These are phyloP conservation scores for Aspergillus diversus DNA, from an alignment of 495 filamentous ascomycete species.

Conservation along the genomic window DNA sequence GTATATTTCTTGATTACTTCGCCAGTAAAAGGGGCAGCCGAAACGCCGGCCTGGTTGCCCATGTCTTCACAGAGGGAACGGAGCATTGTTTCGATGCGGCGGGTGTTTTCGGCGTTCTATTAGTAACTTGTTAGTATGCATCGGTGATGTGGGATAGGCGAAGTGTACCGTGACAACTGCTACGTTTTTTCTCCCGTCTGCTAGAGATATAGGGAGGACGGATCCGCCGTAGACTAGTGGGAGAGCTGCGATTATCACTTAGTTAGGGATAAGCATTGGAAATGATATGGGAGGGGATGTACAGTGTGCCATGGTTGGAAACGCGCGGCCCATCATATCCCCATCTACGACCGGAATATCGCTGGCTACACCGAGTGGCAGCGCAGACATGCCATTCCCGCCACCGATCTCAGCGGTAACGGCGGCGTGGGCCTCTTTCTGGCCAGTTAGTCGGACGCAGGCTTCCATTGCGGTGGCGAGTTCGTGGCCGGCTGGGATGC, in stretches of 20 bases:
- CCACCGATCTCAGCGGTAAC: constrained; percentile 43
- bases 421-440: constrained; percentile 13
- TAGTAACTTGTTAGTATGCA: background rate
- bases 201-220: constrained; percentile 30
- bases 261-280: background rate
- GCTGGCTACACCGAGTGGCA: constrained; percentile 31
- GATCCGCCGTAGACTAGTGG: background rate
- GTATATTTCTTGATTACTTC: constrained; percentile 34
- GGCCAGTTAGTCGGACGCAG: constrained; percentile 24
- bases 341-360: constrained; percentile 43
- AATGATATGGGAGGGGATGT: constrained; percentile 10
- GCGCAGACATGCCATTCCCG: constrained; percentile 41
- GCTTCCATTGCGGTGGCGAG: constrained; percentile 32
- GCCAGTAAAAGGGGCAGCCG: constrained; percentile 32
- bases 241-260: background rate
- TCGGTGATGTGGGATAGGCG: too few species aligned
- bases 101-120: constrained; percentile 36
- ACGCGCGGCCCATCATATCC: constrained; percentile 42
- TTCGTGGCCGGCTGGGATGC: constrained; percentile 34
- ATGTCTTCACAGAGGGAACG: constrained; percentile 33
- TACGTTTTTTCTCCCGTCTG: constrained; percentile 38
- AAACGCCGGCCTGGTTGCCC: constrained; percentile 29
- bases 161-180: constrained; percentile 27
- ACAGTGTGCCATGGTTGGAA: constrained; percentile 33
- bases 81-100: constrained; percentile 27